Evolutionary conservation across 306 rosid species (phyloP), one percentile per base, ranked within the genome.

Genomic region (Rosa rugosa): DNA sequence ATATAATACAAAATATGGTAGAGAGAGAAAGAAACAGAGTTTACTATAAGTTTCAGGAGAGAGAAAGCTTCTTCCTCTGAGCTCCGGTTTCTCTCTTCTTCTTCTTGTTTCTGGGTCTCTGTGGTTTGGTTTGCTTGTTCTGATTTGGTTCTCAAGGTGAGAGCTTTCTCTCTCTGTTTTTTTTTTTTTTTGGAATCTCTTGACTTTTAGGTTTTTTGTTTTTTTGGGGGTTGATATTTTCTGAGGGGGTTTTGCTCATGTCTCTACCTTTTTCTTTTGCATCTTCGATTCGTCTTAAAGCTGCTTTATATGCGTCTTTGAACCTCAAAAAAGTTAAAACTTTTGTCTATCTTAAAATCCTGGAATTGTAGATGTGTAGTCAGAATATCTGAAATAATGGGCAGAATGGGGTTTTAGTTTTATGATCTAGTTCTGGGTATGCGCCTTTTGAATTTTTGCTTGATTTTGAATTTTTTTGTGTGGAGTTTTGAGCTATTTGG

Each of bases 231-330:
- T 79, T 87, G 42, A 54, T 79, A 38, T 27, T 51, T 73, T 45
- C 69, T 47, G 57, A 67, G 46, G 73, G 47, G 63, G 46, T 50
- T 64, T 77, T 77, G 38, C 53, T 27, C 8, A 71, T 62, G 60
- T 62, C 8, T 31, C 8, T n/a, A 51, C 69, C 78, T 83, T 84
- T 85, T 45, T 80, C 81, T 78, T 86, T 86, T 87, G 92, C 93
- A 92, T 92, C 97, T 92, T 78, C 82, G 88, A 87, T 92, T 88
- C 59, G 27, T 41, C 71, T 86, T 90, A 91, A 85, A 92, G 97
- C 80, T 87, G 86, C 85, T 88, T 89, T 92, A 81, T 82, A 59
- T 67, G 85, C 69, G 78, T 76, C 82, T 80, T 85, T 78, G 89
- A 89, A 88, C 85, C 69, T 85, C 45, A 23, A 66, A 67, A 62